These are phyloP conservation scores for Alternaria ventricosa DNA, from an alignment of 2,329 filamentous ascomycete species.

Conservation along the genomic window DNA sequence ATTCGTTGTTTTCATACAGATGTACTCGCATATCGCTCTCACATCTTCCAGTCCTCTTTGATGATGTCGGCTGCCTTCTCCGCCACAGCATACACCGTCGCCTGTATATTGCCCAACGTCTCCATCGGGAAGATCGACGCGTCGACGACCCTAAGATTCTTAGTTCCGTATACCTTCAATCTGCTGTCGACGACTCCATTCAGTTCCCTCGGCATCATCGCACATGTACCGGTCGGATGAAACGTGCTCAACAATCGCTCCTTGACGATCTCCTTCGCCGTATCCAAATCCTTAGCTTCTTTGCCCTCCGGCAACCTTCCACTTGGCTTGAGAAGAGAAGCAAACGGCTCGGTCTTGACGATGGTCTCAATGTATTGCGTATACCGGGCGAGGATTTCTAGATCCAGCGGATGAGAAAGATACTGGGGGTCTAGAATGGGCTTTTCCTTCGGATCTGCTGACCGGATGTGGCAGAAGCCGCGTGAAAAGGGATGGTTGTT, in stretches of 20 bases:
- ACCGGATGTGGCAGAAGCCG: not conserved
- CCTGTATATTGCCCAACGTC: not conserved
- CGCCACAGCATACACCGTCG: not conserved
- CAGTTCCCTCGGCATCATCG: not conserved
- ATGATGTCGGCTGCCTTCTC: conserved; percentile 2
- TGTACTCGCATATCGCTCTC: not conserved
- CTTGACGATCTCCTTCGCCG: not conserved
- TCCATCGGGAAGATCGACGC: not conserved
- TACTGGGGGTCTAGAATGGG: not conserved
- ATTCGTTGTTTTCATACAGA: not conserved
- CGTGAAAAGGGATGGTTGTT: not conserved
- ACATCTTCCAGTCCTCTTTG: not conserved
- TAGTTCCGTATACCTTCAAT: not conserved
- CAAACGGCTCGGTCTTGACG: not conserved
- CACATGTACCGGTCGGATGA: not conserved
- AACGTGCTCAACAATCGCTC: not conserved
- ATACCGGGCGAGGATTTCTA: not conserved
- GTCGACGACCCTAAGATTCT: not conserved
- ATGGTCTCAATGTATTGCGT: not conserved
- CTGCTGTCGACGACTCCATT: not conserved
- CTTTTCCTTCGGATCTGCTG: not conserved
- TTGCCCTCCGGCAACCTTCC: not conserved
- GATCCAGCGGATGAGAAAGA: not conserved
- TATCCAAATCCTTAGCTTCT: not conserved
- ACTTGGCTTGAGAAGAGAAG: not conserved